Evolutionary conservation across 768 basidiomycete genomes (phyloP).

Genomic region (Tephrocybe sp.): DNA sequence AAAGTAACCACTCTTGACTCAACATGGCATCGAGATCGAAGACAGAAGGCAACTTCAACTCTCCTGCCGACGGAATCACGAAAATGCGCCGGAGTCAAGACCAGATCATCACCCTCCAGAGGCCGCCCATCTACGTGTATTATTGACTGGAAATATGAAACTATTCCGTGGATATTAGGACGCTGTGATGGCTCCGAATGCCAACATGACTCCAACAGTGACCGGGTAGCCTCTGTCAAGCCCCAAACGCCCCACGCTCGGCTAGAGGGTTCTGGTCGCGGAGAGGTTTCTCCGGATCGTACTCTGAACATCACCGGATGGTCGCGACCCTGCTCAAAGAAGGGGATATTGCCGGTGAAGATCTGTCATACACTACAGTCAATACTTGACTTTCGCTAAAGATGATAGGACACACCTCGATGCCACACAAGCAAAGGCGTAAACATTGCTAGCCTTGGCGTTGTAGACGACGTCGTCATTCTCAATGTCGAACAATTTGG

Average conservation of each 20-base stretch:
- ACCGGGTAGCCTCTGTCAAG: background rate
- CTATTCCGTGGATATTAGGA: background rate
- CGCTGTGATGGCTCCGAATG: background rate
- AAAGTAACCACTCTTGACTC: too few relatives aligned
- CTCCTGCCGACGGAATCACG: conserved; percentile 3
- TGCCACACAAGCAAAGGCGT: conserved; percentile 18
- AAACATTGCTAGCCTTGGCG: conserved; percentile 19
- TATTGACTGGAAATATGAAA: background rate
- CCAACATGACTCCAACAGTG: background rate
- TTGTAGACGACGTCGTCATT: conserved; percentile 12
- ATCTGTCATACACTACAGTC: conserved; percentile 6
- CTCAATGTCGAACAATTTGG: conserved; percentile 18
- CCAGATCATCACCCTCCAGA: conserved; percentile 1
- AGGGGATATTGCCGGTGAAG: conserved; percentile 22
- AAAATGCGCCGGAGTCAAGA: conserved; percentile 4
- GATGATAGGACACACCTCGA: conserved; percentile 17
- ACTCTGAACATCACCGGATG: conserved; percentile 20
- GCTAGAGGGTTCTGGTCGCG: conserved; percentile 4
- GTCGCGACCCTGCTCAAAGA: conserved; percentile 19
- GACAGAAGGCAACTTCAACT: conserved; percentile 1
- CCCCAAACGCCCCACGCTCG: conserved; percentile 1
- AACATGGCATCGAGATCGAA: background rate
- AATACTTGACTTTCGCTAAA: background rate
- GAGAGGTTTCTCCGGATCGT: conserved; percentile 15
- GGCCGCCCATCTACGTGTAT: conserved; percentile 3